Conservation (phyloP, 805 yeast genomes). For the Sungouiozyma ichnusensis region DNA sequence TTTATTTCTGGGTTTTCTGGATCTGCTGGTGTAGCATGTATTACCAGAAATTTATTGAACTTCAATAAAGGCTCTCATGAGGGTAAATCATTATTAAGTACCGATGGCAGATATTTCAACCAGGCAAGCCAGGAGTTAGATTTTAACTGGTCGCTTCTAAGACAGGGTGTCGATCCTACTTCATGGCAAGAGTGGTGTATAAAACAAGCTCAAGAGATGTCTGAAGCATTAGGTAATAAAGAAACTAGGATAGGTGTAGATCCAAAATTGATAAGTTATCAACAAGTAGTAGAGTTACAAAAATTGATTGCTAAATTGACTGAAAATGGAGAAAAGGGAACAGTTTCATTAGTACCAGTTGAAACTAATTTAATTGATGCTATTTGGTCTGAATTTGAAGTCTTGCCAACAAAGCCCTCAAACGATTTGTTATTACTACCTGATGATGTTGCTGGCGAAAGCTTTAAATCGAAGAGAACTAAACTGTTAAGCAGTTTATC, state of each 20-base stretch:
- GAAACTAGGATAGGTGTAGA: constrained; percentile 65
- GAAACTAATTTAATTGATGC: constrained; percentile 59
- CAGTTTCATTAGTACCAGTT: constrained; percentile 39
- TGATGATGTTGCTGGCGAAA: constrained; percentile 53
- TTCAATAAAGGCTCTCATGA: constrained; percentile 33
- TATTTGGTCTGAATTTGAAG: constrained; percentile 64
- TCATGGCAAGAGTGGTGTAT: constrained; percentile 77
- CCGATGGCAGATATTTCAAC: constrained; percentile 90
- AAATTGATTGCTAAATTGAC: constrained; percentile 17
- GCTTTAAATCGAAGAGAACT: constrained; percentile 44
- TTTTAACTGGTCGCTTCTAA: constrained; percentile 65
- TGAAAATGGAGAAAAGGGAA: constrained; percentile 16
- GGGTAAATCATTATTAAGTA: constrained; percentile 71
- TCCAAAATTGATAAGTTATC: constrained; percentile 56
- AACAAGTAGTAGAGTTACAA: constrained; percentile 25
- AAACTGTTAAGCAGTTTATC: constrained; percentile 34
- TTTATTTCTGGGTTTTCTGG: constrained; percentile 87
- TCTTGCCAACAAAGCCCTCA: constrained; percentile 45
- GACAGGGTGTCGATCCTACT: constrained; percentile 67
- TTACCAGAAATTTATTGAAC: constrained; percentile 41
- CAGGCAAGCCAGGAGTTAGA: constrained; percentile 85
- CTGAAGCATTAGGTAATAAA: constrained; percentile 32
- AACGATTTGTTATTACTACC: constrained; percentile 43
- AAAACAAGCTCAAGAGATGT: constrained; percentile 39
- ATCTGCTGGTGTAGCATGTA: constrained; percentile 85